Conservation (phyloP, 768 basidiomycete genomes). For the Pisolithus orientalis region DNA sequence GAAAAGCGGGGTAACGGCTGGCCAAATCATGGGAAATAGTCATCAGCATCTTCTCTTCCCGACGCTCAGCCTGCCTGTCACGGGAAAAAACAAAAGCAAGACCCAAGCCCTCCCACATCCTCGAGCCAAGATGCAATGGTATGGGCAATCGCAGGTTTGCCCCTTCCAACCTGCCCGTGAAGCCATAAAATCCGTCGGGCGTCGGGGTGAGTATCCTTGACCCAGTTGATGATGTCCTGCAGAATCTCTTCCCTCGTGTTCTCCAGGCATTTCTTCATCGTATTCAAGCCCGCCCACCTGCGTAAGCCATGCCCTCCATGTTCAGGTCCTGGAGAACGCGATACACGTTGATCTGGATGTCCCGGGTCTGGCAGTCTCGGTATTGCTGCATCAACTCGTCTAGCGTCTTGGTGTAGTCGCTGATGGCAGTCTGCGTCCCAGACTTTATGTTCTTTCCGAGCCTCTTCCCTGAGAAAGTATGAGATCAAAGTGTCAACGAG, state of each 20-base stretch:
- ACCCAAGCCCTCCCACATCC: background rate
- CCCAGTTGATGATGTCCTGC: background rate
- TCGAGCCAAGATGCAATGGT: background rate
- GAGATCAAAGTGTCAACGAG: background rate
- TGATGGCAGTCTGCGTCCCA: background rate
- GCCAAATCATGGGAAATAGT: background rate
- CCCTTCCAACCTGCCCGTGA: background rate
- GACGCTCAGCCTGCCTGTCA: background rate
- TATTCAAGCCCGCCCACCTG: background rate
- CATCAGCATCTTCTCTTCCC: background rate
- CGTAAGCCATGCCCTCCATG: background rate
- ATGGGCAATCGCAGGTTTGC: conserved; percentile 1
- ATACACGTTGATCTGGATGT: background rate
- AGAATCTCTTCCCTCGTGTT: background rate
- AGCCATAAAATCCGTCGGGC: background rate
- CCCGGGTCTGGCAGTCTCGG: background rate
- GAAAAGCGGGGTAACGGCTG: background rate
- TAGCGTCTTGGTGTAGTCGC: background rate
- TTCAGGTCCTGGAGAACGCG: background rate
- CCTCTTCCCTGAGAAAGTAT: background rate
- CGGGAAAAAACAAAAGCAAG: background rate
- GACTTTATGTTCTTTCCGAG: background rate
- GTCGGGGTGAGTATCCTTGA: background rate
- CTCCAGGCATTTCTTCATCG: background rate
- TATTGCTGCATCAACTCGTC: background rate